phyloP scores from a whole-genome alignment of 2,329 filamentous ascomycete species.

The Tolypocladium pustulatum region DNA sequence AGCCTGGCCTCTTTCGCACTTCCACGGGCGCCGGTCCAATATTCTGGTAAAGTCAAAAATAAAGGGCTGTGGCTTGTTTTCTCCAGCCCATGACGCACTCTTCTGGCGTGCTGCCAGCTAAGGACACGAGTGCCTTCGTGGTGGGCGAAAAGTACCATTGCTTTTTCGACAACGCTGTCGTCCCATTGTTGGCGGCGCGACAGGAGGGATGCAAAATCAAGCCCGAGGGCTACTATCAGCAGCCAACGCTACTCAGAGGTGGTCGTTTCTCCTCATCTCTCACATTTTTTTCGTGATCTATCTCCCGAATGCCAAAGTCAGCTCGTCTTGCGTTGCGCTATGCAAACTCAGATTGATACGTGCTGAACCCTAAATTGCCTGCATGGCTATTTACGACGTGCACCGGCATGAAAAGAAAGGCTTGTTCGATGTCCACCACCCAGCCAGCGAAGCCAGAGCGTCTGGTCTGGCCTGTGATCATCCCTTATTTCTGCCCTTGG shows the following conservation, averaged over 20 bases:
- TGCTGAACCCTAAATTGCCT: not conserved
- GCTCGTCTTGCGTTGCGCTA: not conserved
- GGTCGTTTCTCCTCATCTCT: not conserved
- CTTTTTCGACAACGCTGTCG: not conserved
- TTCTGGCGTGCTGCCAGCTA: too few relatives aligned
- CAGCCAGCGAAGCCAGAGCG: not conserved
- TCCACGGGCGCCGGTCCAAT: too few relatives aligned
- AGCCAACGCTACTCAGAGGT: not conserved
- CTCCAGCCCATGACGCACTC: not conserved
- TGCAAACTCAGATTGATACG: not conserved
- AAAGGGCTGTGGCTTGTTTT: not conserved
- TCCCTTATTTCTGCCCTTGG: not conserved
- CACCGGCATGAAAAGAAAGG: not conserved
- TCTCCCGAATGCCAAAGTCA: not conserved
- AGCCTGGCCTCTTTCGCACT: not conserved
- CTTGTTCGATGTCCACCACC: not conserved
- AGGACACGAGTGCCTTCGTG: too few relatives aligned
- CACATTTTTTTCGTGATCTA: not conserved
- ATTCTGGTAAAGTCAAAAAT: not conserved
- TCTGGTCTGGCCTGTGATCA: not conserved
- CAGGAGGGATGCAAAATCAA: not conserved
- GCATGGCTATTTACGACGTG: not conserved
- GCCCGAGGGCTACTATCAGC: not conserved
- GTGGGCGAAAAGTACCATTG: not conserved
- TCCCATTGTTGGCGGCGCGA: not conserved